Conservation (phyloP, 2,329 filamentous ascomycete species). For the Corinectria fuckeliana region DNA sequence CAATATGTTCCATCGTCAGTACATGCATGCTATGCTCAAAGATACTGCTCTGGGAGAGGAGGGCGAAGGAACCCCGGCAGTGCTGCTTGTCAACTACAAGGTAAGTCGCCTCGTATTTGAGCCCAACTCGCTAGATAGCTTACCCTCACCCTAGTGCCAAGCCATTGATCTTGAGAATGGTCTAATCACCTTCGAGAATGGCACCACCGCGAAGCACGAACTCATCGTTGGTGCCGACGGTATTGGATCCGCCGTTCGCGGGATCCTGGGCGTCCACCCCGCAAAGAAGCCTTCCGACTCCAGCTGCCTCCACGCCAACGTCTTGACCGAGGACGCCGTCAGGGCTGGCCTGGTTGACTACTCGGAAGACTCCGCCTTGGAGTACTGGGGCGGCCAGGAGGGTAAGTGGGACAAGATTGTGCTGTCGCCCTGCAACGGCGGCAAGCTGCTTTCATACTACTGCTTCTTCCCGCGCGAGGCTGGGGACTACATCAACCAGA, state of each 20-base stretch:
- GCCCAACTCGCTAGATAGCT: background rate
- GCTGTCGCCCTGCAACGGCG: conserved; percentile 71
- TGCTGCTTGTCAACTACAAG: conserved; percentile 62
- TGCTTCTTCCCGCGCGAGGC: conserved; percentile 66
- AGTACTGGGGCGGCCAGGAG: conserved; percentile 75
- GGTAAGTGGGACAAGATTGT: conserved; percentile 73
- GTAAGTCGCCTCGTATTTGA: conserved; percentile 38
- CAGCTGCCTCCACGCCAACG: conserved; percentile 70
- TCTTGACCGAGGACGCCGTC: conserved; percentile 65
- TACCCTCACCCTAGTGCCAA: conserved; percentile 44
- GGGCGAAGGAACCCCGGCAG: conserved; percentile 58
- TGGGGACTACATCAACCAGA: conserved; percentile 62
- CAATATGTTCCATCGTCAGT: conserved; percentile 73
- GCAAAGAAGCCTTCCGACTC: conserved; percentile 65
- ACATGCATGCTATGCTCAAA: conserved; percentile 73
- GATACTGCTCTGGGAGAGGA: conserved; percentile 61
- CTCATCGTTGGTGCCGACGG: conserved; percentile 70
- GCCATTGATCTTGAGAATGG: conserved; percentile 59
- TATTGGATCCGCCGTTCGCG: conserved; percentile 69
- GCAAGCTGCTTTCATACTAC: conserved; percentile 71
- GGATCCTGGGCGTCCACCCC: conserved; percentile 67
- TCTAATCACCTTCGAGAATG: conserved; percentile 61
- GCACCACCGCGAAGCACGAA: conserved; percentile 57
- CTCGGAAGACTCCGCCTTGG: conserved; percentile 63
- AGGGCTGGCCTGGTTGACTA: conserved; percentile 68